Percentiles rank a stretch among this genome's conserved stretches.
These are phyloP conservation scores for Lupinus albus DNA, from an alignment of 306 rosid species.

Conservation along the genomic window DNA sequence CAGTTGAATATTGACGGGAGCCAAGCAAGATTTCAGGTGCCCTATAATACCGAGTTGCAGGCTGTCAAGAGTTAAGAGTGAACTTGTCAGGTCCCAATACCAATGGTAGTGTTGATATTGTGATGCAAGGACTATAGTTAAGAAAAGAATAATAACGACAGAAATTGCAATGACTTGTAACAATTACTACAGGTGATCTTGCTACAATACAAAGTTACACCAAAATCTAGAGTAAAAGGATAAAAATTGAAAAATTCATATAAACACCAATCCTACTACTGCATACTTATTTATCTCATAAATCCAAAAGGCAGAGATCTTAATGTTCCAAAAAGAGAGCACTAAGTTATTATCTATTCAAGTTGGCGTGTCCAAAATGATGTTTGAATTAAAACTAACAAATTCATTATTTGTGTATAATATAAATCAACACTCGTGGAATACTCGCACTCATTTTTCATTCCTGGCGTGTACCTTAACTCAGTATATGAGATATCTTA, in stretches of 20 bases:
- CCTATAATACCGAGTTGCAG: conserved; percentile 20
- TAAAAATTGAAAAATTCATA: no score
- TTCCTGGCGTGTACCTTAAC: no score
- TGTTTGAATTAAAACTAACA: no score
- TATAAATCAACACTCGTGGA: no score
- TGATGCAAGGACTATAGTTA: no score
- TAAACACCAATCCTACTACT: neutral
- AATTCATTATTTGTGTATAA: no score
- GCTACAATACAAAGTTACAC: neutral
- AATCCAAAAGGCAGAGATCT: neutral
- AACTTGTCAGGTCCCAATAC: neutral
- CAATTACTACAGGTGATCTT: no score
- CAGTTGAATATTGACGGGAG: neutral
- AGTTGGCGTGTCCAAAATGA: no score
- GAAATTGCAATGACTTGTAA: neutral
- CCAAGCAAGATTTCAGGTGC: conserved; percentile 38
- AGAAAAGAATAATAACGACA: neutral
- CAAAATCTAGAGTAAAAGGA: neutral
- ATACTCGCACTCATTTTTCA: no score
- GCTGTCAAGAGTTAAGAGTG: conserved; percentile 4
- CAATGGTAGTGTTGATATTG: no score
- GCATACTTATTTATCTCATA: neutral
- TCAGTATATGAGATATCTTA: no score
- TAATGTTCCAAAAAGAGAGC: neutral
- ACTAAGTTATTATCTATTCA: neutral